Base-by-base conservation (phyloP, 257 asterid genomes). In the Gentiana dahurica region DNA sequence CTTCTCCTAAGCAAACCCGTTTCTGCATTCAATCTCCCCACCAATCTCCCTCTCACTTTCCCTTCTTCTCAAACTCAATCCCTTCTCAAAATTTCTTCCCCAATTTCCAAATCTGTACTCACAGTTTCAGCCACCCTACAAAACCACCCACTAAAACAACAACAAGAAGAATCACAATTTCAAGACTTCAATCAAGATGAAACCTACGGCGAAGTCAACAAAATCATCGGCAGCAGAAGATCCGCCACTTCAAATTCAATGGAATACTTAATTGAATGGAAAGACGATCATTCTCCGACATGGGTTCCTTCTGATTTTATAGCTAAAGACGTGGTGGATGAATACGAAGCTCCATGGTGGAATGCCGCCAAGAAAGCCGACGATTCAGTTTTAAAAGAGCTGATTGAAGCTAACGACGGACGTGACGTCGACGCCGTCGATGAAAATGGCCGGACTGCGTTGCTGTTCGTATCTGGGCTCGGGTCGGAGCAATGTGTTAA, bases 261-360 rank as follows among this genome's bases (percentile, higher is more conserved):
- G 98, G 95, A 87, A 71, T 87, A 91, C 62, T 44, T 91, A 13
- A 91, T 91, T 3, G 86, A 91, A 74, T 91, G 98, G 96, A 82
- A 81, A 63, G 98, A 91, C 76, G 94, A 79, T 4, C 92, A 87
- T 59, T 77, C 82, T 41, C 98, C 96, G 36, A 87, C 96, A 0
- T 91, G 98, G 98, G 94, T 85, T 57, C 98, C 98, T 3, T 79
- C 89, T n/a, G 80, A 91, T 36, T 91, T 3, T 81, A 73, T 87
- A 1, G 96, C 98, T 53, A 71, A 58, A 12, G 96, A 91, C 61
- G 95, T 91, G 45, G 82, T 91, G 0, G 74, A 95, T 15, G 98
- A 91, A 71, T 91, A 79, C 71, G 96, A 91, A 50, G 79, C 92
- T 1, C 86, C 95, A 10, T 91, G 96, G 98, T 91, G 98, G 98